Percentiles rank a stretch among this genome's conserved stretches.
Evolutionary conservation across 352 stramenopile species (phyloP).

Genomic region (Phytophthora cryptogea): DNA sequence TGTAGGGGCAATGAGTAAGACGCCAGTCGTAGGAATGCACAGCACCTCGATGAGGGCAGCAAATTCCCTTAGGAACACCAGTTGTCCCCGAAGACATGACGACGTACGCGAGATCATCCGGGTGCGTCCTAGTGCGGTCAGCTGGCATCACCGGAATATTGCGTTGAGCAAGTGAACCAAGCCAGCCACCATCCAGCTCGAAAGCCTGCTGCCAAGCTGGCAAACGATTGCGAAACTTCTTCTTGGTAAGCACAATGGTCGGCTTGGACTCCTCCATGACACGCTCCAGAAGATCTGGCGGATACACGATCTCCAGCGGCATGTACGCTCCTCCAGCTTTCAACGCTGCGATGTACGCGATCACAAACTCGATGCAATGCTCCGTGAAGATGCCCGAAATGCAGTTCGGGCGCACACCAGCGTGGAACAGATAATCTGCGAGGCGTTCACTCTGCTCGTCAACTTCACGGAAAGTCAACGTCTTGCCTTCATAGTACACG

Average conservation of each 20-base stretch:
- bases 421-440: constrained; percentile 64
- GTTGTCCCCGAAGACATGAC: constrained; percentile 94
- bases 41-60: constrained; percentile 91
- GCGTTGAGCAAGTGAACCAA: constrained; percentile 30
- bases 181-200: constrained; percentile 69
- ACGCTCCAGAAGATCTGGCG: constrained; percentile 86
- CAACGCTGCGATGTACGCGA: constrained; percentile 90
- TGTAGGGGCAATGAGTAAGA: constrained; percentile 71
- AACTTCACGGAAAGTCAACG: constrained; percentile 70
- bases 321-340: constrained; percentile 93
- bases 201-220: constrained; percentile 71
- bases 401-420: constrained; percentile 66
- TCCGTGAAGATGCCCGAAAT: constrained; percentile 92
- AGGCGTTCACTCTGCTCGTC: constrained; percentile 71
- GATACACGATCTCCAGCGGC: constrained; percentile 90
- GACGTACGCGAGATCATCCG: constrained; percentile 91
- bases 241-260: constrained; percentile 88
- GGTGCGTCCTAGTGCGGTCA: constrained; percentile 65
- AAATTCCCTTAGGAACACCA: constrained; percentile 93
- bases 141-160: constrained; percentile 52
- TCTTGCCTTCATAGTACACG: constrained; percentile 71
- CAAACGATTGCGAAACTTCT: constrained; percentile 62
- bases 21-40: constrained; percentile 94
- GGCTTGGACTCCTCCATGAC: constrained; percentile 90
- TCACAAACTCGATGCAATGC: constrained; percentile 91